Evolutionary conservation across 768 basidiomycete genomes (phyloP).

Genomic region (Naganishia vishniacii): DNA sequence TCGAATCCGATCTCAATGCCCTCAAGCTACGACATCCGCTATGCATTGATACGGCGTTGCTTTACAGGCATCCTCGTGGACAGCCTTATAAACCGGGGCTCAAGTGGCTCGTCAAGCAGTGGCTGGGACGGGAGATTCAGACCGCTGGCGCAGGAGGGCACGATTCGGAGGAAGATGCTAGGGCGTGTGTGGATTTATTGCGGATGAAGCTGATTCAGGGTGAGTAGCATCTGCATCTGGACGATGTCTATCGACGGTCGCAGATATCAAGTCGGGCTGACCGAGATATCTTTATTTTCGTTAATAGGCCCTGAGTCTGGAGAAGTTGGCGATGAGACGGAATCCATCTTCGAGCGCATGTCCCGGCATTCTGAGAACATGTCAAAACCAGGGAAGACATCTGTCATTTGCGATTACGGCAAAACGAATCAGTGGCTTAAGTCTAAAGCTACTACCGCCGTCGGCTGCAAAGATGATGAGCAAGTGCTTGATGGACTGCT

Average conservation of each 20-base stretch:
- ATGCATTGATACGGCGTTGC: slow-evolving; percentile 84
- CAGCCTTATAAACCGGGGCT: slow-evolving; percentile 89
- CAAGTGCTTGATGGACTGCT: slow-evolving; percentile 60
- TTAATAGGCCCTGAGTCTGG: slow-evolving; percentile 65
- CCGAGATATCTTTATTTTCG: background rate
- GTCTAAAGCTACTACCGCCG: slow-evolving; percentile 67
- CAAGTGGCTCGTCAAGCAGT: slow-evolving; percentile 94
- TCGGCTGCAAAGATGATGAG: slow-evolving; percentile 69
- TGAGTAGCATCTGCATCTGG: slow-evolving; percentile 7
- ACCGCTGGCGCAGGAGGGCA: slow-evolving; percentile 72
- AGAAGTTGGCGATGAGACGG: slow-evolving; percentile 74
- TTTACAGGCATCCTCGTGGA: slow-evolving; percentile 88
- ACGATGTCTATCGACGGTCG: background rate
- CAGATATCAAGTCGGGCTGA: background rate
- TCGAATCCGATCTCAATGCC: slow-evolving; percentile 87
- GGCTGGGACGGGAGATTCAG: slow-evolving; percentile 87
- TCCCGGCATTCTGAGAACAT: slow-evolving; percentile 49
- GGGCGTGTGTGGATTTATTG: slow-evolving; percentile 77
- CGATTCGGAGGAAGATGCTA: slow-evolving; percentile 89
- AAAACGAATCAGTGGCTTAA: slow-evolving; percentile 80
- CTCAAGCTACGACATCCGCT: slow-evolving; percentile 77
- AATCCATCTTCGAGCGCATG: slow-evolving; percentile 84
- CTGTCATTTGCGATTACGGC: slow-evolving; percentile 78
- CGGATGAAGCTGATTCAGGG: slow-evolving; percentile 73
- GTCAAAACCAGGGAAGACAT: slow-evolving; percentile 49